Evolutionary conservation across 2,329 filamentous ascomycete genomes (phyloP).

Genomic region (Exophiala sp.): DNA sequence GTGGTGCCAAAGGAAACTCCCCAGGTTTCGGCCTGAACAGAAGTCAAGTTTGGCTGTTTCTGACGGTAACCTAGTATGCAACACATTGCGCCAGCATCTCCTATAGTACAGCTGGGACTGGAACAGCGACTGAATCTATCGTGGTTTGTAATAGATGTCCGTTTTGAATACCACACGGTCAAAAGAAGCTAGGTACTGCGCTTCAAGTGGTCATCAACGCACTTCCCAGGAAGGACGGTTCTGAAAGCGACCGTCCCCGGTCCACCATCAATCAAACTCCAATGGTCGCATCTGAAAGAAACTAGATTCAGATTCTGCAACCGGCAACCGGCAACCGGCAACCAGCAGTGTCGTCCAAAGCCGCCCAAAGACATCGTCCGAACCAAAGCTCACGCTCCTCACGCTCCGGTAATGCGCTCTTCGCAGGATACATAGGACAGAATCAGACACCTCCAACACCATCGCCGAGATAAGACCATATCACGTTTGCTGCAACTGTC

Average conservation of each 20-base stretch:
- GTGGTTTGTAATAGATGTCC: background rate
- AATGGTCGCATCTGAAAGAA: background rate
- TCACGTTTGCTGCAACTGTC: background rate
- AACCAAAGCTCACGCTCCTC: background rate
- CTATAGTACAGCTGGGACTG: no score
- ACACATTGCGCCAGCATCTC: no score
- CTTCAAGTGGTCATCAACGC: background rate
- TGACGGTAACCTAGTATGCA: no score
- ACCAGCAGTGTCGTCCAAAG: no score
- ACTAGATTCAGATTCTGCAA: background rate
- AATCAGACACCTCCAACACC: slow-evolving; percentile 22
- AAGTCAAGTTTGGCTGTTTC: no score
- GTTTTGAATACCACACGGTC: background rate
- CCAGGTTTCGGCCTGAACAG: no score
- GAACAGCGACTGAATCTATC: background rate
- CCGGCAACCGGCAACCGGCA: no score
- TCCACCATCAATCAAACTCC: background rate
- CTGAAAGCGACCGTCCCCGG: no score
- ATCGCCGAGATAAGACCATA: slow-evolving; percentile 14
- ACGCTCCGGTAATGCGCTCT: background rate
- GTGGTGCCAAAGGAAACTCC: no score
- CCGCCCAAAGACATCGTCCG: background rate
- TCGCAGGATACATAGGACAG: slow-evolving; percentile 14
- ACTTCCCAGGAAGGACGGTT: no score
- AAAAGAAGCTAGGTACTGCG: background rate